A percentile compares a stretch with the other conserved stretches of the same genome.
These are phyloP conservation scores for Calonectria naviculata DNA, from an alignment of 2,329 filamentous ascomycete species.

Conservation along the genomic window DNA sequence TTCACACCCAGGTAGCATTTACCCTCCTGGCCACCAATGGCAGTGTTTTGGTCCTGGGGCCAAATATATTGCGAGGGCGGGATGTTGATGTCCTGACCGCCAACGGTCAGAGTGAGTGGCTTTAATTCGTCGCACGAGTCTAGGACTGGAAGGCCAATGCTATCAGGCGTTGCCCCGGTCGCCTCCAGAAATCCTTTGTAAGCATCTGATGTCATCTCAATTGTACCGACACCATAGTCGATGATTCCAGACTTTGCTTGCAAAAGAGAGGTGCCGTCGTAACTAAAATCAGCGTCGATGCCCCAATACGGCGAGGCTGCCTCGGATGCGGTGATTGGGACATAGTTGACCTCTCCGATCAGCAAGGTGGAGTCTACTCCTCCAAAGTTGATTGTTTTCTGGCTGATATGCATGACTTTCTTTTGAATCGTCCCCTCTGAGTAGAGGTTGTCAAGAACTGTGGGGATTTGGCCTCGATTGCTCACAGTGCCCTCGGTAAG, in stretches of 20 bases:
- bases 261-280: neutral
- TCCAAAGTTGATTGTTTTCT: neutral
- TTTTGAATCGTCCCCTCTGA: neutral
- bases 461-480: neutral
- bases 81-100: neutral
- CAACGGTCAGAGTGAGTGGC: neutral
- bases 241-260: neutral
- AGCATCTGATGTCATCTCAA: fast-evolving
- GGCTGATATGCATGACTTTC: neutral
- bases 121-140: neutral
- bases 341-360: neutral
- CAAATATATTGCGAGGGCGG: neutral
- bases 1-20: neutral
- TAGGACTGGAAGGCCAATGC: neutral
- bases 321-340: neutral
- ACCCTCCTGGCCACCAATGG: neutral
- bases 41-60: neutral
- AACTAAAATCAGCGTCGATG: neutral
- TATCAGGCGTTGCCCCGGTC: neutral
- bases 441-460: neutral
- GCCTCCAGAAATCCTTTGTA: neutral
- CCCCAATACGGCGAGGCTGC: neutral
- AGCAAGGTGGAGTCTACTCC: neutral
- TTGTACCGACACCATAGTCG: neutral
- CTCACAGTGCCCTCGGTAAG: neutral